Conservation (phyloP, 371 early-diverging fungal genomes). For the Agmasoma carcini region DNA sequence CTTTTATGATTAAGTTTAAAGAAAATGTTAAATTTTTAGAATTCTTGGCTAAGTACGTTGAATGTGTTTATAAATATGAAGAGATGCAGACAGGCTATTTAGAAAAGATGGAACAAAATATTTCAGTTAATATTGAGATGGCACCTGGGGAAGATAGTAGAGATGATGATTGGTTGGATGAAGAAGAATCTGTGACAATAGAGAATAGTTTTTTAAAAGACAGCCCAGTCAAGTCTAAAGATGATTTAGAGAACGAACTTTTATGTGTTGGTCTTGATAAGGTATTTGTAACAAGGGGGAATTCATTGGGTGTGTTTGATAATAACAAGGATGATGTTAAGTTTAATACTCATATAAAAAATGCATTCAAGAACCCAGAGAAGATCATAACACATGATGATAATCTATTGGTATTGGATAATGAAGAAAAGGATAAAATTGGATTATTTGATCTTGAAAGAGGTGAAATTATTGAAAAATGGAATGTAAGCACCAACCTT, state of each 20-base stretch:
- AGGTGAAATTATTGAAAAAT: slow-evolving; percentile 75
- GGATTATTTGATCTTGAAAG: slow-evolving; percentile 71
- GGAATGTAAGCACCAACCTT: slow-evolving; percentile 59
- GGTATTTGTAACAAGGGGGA: slow-evolving; percentile 52
- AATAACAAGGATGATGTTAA: slow-evolving; percentile 41
- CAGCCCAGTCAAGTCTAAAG: background rate
- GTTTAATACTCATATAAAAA: slow-evolving; percentile 45
- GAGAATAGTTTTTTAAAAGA: slow-evolving; percentile 1
- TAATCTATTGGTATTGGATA: slow-evolving; percentile 41
- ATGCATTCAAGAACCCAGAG: slow-evolving; percentile 31
- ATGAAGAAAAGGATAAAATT: slow-evolving; percentile 57
- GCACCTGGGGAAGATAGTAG: background rate
- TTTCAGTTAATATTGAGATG: background rate
- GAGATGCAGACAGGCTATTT: background rate
- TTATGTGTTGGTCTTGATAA: slow-evolving; percentile 45
- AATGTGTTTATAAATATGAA: slow-evolving; percentile 16
- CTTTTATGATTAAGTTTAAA: slow-evolving; percentile 48
- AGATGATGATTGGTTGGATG: background rate
- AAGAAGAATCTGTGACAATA: background rate
- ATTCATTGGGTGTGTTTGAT: slow-evolving; percentile 51
- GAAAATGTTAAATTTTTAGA: slow-evolving; percentile 42
- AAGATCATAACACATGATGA: slow-evolving; percentile 47
- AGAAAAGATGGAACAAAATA: background rate
- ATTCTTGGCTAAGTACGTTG: slow-evolving; percentile 47
- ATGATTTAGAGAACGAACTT: slow-evolving; percentile 39